Percentiles rank a stretch among this genome's conserved stretches.
Conservation (phyloP, 1,284 basidiomycete species). For the Heterobasidion irregulare region DNA sequence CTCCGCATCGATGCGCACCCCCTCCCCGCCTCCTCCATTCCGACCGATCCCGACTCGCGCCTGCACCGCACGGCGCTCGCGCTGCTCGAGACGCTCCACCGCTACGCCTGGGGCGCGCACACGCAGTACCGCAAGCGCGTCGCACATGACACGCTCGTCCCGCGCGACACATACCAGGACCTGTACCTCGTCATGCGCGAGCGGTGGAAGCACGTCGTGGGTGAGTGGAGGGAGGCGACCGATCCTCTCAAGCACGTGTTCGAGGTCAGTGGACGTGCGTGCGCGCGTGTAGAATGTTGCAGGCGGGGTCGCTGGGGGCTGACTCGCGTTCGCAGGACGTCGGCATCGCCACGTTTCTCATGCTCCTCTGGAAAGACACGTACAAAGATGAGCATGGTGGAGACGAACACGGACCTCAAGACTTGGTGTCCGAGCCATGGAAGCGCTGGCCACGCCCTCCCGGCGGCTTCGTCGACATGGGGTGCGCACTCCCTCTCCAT, state of each 20-base stretch:
- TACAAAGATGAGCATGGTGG: constrained; percentile 23
- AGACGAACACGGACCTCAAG: not conserved
- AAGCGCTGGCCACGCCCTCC: constrained; percentile 68
- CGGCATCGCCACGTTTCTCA: constrained; percentile 87
- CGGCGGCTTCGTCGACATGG: constrained; percentile 86
- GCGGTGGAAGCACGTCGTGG: constrained; percentile 68
- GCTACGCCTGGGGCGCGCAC: constrained; percentile 78
- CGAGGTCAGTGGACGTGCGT: constrained; percentile 37
- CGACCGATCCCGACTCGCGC: constrained; percentile 47
- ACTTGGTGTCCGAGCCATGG: constrained; percentile 36
- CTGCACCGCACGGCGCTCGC: constrained; percentile 76
- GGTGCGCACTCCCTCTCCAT: constrained; percentile 36
- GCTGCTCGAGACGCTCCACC: constrained; percentile 76
- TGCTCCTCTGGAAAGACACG: constrained; percentile 82
- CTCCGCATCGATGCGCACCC: constrained; percentile 40
- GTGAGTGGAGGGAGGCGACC: constrained; percentile 73
- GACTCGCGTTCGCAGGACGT: constrained; percentile 54
- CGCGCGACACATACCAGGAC: constrained; percentile 80
- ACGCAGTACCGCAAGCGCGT: constrained; percentile 84
- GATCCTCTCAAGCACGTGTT: constrained; percentile 85
- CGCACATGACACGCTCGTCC: constrained; percentile 74
- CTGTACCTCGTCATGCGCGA: constrained; percentile 83
- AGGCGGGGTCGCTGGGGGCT: not conserved
- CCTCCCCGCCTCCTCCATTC: constrained; percentile 41
- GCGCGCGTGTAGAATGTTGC: constrained; percentile 3